Evolutionary conservation across 768 basidiomycete genomes (phyloP), one percentile per base, ranked within the genome.

Genomic region (Leccinum sublutescens): DNA sequence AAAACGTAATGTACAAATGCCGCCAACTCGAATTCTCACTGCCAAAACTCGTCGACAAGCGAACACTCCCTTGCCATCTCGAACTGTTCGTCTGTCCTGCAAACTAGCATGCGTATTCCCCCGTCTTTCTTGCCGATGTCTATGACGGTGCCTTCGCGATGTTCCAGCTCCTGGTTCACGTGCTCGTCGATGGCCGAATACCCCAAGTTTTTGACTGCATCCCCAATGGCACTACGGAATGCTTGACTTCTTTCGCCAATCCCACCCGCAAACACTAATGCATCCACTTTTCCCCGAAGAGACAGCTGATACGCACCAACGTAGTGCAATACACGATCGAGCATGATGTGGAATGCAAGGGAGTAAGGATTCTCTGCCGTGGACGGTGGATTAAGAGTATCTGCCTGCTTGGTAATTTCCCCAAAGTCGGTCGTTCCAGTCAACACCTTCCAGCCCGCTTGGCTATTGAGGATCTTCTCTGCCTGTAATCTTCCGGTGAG

Each of bases 381-480:
- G 47, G 71, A 68, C 27, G 58, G 59, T 52, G 66, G 62, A 50
- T 49, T 38, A 15, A 19, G 62, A 52, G 36, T 21, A 34, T 76
- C 74, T 0, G 83, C 79, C 21, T 76, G 77, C 50, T 71, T 58
- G 1, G 82, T 80, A 67, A 96, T 89, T 36, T 78, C 76, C 2
- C 84, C 86, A 70, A 95, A 96, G 71, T 97, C 86, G 29, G 91
- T 85, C 2, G 92, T 92, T 7, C 91, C 91, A 0, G 87, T 81
- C 40, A 95, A 73, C 9, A 89, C 83, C 64, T 86, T 85, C 83
- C 93, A 89, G 0, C 94, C 94, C 9, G 85, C 80, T 68, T 88
- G 79, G 61, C 80, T 84, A 74, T 91, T 92, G 21, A 91, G 78
- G 47, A 91, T 87, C 11, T 87, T 82, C 64, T 89, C 88, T 0